Percentiles rank a stretch among this genome's conserved stretches.
These are phyloP conservation scores for Eudorina sp. DNA, from an alignment of 139 green algal species.

Conservation along the genomic window DNA sequence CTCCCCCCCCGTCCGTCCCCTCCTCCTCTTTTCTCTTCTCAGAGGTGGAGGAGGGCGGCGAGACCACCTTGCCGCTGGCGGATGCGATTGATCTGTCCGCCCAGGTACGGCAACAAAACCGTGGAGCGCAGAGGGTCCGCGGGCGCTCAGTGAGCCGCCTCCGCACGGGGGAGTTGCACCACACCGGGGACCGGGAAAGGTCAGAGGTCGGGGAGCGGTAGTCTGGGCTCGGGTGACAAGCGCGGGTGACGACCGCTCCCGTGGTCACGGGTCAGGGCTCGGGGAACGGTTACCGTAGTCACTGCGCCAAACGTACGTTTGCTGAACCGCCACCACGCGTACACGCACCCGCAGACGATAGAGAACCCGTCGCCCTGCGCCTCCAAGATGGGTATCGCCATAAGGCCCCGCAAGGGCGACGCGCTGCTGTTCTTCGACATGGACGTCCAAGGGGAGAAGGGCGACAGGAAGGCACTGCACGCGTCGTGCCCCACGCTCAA, in stretches of 20 bases:
- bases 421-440: constrained; percentile 81
- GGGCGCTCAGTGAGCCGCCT: too few relatives aligned
- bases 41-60: constrained; percentile 77
- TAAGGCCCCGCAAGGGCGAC: constrained; percentile 62
- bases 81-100: constrained; percentile 61
- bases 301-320: too few relatives aligned
- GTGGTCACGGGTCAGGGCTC: too few relatives aligned
- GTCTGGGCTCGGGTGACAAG: too few relatives aligned
- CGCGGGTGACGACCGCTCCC: too few relatives aligned
- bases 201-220: too few relatives aligned
- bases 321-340: background rate
- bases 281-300: too few relatives aligned
- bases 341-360: constrained; percentile 1
- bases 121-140: too few relatives aligned
- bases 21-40: too few relatives aligned
- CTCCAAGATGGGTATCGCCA: constrained; percentile 44
- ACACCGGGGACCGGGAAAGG: too few relatives aligned
- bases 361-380: constrained; percentile 55
- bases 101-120: constrained; percentile 62
- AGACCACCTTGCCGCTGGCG: constrained; percentile 77
- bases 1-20: too few relatives aligned
- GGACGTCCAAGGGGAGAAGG: constrained; percentile 54
- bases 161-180: too few relatives aligned
- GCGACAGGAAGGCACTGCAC: constrained; percentile 66
- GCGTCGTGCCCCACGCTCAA: constrained; percentile 67